phyloP scores from a whole-genome alignment of 164 flowering plant species.

The Annona cherimola region DNA sequence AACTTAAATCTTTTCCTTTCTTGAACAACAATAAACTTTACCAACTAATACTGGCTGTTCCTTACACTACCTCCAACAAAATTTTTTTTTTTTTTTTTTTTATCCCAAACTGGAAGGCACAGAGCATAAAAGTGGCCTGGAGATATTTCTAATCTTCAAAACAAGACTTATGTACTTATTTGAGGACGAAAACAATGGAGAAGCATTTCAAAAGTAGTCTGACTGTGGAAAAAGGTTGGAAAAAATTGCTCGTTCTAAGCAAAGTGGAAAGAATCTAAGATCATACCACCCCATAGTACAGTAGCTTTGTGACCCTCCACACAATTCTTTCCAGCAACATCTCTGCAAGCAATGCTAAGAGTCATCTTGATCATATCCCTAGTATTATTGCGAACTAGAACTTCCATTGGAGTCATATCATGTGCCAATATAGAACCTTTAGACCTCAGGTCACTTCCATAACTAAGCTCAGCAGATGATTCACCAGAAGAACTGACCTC shows the following conservation, averaged over 20 bases:
- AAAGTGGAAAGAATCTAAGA: neutral
- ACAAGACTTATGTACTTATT: neutral
- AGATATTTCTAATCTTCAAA: neutral
- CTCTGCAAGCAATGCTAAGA: conserved; percentile 84
- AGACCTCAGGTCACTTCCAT: conserved; percentile 7
- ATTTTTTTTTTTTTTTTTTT: too few species aligned
- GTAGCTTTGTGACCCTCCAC: conserved; percentile 73
- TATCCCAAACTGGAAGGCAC: neutral
- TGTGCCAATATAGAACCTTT: conserved; percentile 61
- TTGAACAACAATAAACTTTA: too few species aligned
- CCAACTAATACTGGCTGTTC: too few species aligned
- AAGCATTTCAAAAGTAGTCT: neutral
- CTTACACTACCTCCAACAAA: too few species aligned
- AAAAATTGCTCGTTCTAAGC: neutral
- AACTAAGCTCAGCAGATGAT: neutral
- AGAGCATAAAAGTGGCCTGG: neutral
- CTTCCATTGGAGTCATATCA: conserved; percentile 90
- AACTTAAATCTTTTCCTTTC: too few species aligned
- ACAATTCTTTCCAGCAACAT: conserved; percentile 95
- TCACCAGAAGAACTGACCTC: neutral
- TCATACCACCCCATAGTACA: conserved; percentile 87
- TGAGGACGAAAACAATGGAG: neutral
- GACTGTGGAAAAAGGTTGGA: neutral
- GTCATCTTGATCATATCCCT: conserved; percentile 69
- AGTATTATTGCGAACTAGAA: conserved; percentile 91